Percentiles rank a stretch among this genome's conserved stretches.
Evolutionary conservation across 148 eudicot species (phyloP).

Genomic region (Dysphania ambrosioides): DNA sequence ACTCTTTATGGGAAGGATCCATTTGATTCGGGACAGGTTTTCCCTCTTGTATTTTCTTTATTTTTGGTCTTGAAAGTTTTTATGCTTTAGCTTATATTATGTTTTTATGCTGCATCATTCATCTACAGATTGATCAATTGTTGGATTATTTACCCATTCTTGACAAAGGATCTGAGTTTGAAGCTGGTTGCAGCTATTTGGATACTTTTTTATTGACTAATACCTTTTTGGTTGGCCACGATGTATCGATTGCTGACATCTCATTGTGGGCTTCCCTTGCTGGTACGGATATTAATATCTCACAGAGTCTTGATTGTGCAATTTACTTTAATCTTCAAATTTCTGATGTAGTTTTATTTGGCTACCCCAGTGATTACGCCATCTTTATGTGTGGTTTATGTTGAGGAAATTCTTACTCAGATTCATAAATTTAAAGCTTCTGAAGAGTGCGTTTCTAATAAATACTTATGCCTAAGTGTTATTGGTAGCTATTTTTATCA

Average conservation of each 20-base stretch:
- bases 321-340: not conserved
- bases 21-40: conserved; percentile 58
- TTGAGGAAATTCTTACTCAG: not conserved
- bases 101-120: not conserved
- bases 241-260: conserved; percentile 68
- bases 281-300: conserved; percentile 33
- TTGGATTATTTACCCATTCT: conserved; percentile 59
- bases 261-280: conserved; percentile 78
- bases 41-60: not conserved
- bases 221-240: conserved; percentile 72
- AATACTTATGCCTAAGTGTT: not conserved
- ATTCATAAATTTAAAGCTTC: not conserved
- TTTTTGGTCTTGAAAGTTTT: not conserved
- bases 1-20: conserved; percentile 56
- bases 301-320: not conserved
- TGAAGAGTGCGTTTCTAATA: not conserved
- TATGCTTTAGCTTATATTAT: not conserved
- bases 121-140: conserved; percentile 71
- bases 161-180: conserved; percentile 70
- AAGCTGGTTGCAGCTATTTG: conserved; percentile 60
- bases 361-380: not conserved
- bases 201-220: conserved; percentile 50
- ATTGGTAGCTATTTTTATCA: not conserved
- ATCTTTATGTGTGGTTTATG: not conserved
- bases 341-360: not conserved